Conservation (phyloP, 495 filamentous ascomycete genomes). For the Bacidia gigantensis region DNA sequence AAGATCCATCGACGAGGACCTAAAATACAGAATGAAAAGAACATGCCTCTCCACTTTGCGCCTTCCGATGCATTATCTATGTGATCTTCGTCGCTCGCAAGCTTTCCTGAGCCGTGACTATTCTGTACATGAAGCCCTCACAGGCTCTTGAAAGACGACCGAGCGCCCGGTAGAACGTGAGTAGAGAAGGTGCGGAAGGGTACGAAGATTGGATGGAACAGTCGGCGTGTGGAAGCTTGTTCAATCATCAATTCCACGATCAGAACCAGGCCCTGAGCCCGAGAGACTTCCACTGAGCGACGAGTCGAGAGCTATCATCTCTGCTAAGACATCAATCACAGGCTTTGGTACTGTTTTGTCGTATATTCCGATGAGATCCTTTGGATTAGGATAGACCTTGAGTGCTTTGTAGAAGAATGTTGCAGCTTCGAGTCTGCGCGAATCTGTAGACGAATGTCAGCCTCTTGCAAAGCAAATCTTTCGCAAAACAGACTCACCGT, state of each 20-base stretch:
- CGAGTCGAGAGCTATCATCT: slow-evolving; percentile 88
- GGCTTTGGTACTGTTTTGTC: slow-evolving; percentile 96
- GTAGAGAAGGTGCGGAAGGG: not conserved
- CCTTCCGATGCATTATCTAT: too few species aligned
- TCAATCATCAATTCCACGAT: not conserved
- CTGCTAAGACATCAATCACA: slow-evolving; percentile 84
- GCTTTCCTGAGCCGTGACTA: too few species aligned
- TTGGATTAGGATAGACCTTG: slow-evolving; percentile 79
- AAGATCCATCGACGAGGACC: too few species aligned
- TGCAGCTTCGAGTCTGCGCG: slow-evolving; percentile 68
- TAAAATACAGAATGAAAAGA: too few species aligned
- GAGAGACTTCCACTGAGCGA: slow-evolving; percentile 10
- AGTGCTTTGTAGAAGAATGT: slow-evolving; percentile 94
- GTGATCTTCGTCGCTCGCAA: too few species aligned
- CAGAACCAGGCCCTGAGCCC: slow-evolving; percentile 1
- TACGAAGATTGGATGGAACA: not conserved
- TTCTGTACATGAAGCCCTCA: not conserved
- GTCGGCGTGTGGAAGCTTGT: too few species aligned
- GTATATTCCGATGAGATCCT: slow-evolving; percentile 88
- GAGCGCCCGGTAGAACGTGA: not conserved
- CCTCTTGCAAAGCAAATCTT: not conserved
- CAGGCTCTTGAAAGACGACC: not conserved
- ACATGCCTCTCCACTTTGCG: too few species aligned
- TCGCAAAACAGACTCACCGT: slow-evolving; percentile 36
- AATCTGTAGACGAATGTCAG: slow-evolving; percentile 35